Percentiles rank a stretch among this genome's conserved stretches.
phyloP scores from a whole-genome alignment of 139 green algal species.

The Chlorella ohadii region DNA sequence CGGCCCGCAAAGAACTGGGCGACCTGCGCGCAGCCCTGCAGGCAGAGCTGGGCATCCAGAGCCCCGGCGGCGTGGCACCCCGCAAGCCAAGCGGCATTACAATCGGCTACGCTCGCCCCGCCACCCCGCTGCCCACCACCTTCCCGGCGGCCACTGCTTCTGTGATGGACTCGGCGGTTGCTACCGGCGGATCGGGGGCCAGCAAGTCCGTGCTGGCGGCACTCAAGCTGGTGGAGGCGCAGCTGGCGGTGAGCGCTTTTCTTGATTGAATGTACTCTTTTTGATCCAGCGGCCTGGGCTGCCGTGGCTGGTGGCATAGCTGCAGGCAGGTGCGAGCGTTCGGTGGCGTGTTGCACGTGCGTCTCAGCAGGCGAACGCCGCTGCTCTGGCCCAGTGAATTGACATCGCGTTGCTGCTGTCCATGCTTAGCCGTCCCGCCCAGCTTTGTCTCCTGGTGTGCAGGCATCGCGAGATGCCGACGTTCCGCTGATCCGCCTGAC shows the following conservation, averaged over 20 bases:
- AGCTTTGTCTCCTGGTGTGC: too few species aligned
- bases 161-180: background rate
- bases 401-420: too few species aligned
- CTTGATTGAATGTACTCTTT: too few species aligned
- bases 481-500: background rate
- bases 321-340: too few species aligned
- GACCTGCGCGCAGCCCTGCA: conserved; percentile 18
- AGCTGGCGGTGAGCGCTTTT: conserved; percentile 4
- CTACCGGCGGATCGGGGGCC: background rate
- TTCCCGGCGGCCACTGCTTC: background rate
- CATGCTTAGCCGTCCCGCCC: too few species aligned
- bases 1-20: background rate
- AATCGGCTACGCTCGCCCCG: background rate
- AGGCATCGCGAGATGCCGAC: conserved; percentile 1
- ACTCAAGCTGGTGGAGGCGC: conserved; percentile 22
- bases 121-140: background rate
- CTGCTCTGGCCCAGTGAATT: too few species aligned
- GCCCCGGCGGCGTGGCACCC: background rate
- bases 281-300: too few species aligned
- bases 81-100: background rate
- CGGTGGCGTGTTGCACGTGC: too few species aligned
- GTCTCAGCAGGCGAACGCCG: too few species aligned
- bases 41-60: background rate
- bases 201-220: conserved; percentile 1
- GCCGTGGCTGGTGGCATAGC: too few species aligned